Base-by-base conservation (phyloP, 2,329 filamentous ascomycete genomes). In the Aureobasidium sp. region DNA sequence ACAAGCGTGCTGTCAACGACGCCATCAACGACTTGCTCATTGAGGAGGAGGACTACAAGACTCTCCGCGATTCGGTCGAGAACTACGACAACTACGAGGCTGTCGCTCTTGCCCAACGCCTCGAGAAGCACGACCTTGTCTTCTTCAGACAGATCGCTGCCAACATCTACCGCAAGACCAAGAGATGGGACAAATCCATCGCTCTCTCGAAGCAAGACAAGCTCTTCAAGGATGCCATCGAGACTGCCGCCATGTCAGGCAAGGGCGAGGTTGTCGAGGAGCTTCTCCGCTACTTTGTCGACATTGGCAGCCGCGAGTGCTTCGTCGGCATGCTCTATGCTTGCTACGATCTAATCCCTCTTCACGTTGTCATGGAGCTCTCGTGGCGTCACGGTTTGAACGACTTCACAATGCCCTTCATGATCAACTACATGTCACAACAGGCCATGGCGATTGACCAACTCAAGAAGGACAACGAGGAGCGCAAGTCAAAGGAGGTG, bases 241-340 rank as follows among this genome's bases (percentile, higher is more conserved):
- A 99, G 81, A 99, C 94, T 15, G 85, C 95, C 33, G 94, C 94
- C 29, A 89, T 96, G 60, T 97, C 93, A 55, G 81, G 83, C 72
- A 97, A 97, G 83, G 73, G 82, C 13, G 92, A 96, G 31, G 88
- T 97, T 67, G 93, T 99, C 42, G 94, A 97, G 76, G 94, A 99
- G 69, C 81, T 99, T 49, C 81, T 99, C 63, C 89, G 90, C 77
- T 99, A 99, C 77, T 99, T 99, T 69, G 94, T 99, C 70, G 94
- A 99, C 72, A 96, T 99, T 76, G 94, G 95, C 69, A 96, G 93
- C 80, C 91, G 93, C 64, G 94, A 99, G 75, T 99, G 94, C 82
- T 99, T 96, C 73, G 94, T 96, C n/a, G 95, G 92, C 71, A 99
- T 99, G 92, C 83, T 99, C 51, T 99, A 99, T 72, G 88, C 95